phyloP scores from a whole-genome alignment of 306 rosid species.

The Cucumis cinereus region DNA sequence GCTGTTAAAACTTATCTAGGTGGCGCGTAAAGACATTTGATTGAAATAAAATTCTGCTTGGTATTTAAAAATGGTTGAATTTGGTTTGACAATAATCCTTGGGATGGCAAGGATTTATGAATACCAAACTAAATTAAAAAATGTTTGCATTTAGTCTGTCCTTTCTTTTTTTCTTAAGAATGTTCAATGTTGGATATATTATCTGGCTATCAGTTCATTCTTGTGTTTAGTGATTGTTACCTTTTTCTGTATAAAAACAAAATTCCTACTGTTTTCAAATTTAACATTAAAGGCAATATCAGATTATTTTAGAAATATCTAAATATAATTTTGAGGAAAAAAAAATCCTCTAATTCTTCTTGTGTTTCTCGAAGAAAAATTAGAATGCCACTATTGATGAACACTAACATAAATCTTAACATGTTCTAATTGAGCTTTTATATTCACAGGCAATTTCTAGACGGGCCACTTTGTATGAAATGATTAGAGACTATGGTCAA shows the following conservation, averaged over 20 bases:
- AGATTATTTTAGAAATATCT: neutral
- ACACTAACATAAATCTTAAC: neutral
- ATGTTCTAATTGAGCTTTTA: conserved; percentile 7
- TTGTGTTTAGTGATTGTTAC: neutral
- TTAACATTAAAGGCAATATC: neutral
- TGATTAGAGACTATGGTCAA: conserved; percentile 85
- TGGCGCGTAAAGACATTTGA: neutral
- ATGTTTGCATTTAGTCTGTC: neutral
- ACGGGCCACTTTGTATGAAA: conserved; percentile 65
- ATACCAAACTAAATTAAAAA: no score
- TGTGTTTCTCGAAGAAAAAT: neutral
- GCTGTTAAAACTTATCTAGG: neutral
- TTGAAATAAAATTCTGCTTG: neutral
- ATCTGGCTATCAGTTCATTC: neutral
- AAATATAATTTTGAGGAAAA: neutral
- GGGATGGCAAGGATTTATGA: neutral
- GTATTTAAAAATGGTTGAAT: neutral
- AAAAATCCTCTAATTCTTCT: neutral
- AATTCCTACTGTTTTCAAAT: neutral
- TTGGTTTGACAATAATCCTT: neutral
- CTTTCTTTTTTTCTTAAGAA: neutral
- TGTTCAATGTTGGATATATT: neutral
- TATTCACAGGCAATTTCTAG: conserved; percentile 78
- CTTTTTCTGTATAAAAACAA: neutral
- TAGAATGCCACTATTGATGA: neutral